Evolutionary conservation across 805 yeast genomes (phyloP).

Genomic region (Kuraishia hungarica): DNA sequence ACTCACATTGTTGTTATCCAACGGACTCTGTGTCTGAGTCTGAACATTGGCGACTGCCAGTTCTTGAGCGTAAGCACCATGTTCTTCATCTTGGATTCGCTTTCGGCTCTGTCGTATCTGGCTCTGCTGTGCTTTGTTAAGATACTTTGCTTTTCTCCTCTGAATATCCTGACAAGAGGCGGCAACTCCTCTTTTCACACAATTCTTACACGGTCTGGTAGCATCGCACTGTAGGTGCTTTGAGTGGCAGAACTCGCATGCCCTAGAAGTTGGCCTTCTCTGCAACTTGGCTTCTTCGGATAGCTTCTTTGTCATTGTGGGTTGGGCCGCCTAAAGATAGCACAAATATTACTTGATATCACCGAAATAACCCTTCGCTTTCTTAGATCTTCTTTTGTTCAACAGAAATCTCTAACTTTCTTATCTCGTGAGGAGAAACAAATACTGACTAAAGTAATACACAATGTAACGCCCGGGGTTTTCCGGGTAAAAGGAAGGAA

Average conservation of each 20-base stretch:
- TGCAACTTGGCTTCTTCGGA: conserved; percentile 41
- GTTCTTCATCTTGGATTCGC: not conserved
- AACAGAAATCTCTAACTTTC: not conserved
- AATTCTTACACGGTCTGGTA: conserved; percentile 64
- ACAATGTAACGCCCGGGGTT: not conserved
- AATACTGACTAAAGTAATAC: not conserved
- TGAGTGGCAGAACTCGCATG: conserved; percentile 64
- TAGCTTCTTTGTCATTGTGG: conserved; percentile 52
- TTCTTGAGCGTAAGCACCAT: not conserved
- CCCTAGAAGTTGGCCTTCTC: conserved; percentile 58
- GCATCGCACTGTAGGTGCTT: conserved; percentile 71
- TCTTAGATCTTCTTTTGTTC: no score
- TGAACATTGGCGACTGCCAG: not conserved
- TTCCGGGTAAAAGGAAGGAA: not conserved
- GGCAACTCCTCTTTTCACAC: conserved; percentile 51
- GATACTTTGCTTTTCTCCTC: conserved; percentile 26
- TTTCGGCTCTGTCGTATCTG: conserved; percentile 1
- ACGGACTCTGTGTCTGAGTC: not conserved
- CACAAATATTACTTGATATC: not conserved
- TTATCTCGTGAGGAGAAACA: not conserved
- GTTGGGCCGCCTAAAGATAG: not conserved
- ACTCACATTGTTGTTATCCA: not conserved
- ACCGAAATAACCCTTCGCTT: not conserved
- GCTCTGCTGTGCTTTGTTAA: conserved; percentile 1
- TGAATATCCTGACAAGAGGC: conserved; percentile 50